Evolutionary conservation across 768 basidiomycete species (phyloP).

Genomic region (Nevesoporus exiguus): DNA sequence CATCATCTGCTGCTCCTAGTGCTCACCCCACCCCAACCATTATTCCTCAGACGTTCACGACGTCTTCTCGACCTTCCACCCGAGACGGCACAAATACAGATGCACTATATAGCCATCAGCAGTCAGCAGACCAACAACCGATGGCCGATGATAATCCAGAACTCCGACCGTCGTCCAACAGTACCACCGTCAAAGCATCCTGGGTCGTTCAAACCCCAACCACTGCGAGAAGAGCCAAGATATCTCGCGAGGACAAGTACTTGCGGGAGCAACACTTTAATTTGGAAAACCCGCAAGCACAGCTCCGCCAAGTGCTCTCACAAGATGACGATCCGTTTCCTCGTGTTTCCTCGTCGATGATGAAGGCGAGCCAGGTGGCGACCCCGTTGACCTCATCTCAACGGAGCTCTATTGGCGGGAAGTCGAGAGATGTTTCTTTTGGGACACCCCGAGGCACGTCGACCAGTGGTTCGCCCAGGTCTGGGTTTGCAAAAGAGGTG

Average conservation of each 20-base stretch:
- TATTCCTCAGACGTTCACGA: slow-evolving; percentile 15
- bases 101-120: slow-evolving; percentile 3
- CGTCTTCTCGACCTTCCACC: slow-evolving; percentile 29
- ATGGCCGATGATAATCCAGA: slow-evolving; percentile 9
- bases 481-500: slow-evolving; percentile 27
- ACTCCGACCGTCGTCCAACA: slow-evolving; percentile 14
- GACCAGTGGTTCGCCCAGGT: slow-evolving; percentile 22
- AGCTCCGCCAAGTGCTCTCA: slow-evolving; percentile 33
- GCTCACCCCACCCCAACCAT: slow-evolving; percentile 22
- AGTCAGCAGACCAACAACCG: slow-evolving; percentile 13
- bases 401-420: slow-evolving; percentile 23
- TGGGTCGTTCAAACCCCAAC: slow-evolving; percentile 33
- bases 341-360: slow-evolving; percentile 25
- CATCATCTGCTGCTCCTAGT: slow-evolving; percentile 17
- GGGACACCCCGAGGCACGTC: slow-evolving; percentile 24
- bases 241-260: slow-evolving; percentile 31
- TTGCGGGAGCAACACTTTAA: slow-evolving; percentile 16
- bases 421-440: slow-evolving; percentile 13
- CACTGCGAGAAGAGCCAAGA: slow-evolving; percentile 16
- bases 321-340: slow-evolving; percentile 25
- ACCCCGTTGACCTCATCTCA: slow-evolving; percentile 23
- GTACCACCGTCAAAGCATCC: slow-evolving; percentile 26
- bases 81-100: slow-evolving; percentile 20
- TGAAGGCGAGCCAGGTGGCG: slow-evolving; percentile 24
- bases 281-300: slow-evolving; percentile 24